Percentiles rank a stretch among this genome's conserved stretches.
Evolutionary conservation across 2,329 filamentous ascomycete species (phyloP).

Genomic region (Trichoderma breve): DNA sequence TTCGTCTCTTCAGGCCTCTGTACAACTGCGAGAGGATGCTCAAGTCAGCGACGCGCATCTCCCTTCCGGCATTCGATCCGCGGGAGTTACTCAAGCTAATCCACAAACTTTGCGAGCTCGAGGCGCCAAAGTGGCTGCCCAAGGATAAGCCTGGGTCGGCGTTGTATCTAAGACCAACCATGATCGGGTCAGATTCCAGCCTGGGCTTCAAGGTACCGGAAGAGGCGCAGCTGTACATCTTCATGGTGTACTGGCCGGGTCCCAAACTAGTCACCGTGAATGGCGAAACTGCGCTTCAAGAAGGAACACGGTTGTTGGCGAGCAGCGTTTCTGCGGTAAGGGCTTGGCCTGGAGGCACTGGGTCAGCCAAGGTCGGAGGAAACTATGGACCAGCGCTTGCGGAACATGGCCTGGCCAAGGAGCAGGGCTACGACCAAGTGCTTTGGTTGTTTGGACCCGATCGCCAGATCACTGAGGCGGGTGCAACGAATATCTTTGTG

Average conservation of each 20-base stretch:
- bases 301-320: not conserved
- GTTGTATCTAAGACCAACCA: slow-evolving; percentile 80
- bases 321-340: not conserved
- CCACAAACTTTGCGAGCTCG: slow-evolving; percentile 65
- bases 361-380: slow-evolving; percentile 86
- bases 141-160: slow-evolving; percentile 64
- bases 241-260: not conserved
- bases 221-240: not conserved
- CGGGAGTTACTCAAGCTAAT: slow-evolving; percentile 72
- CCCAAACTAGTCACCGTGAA: not conserved
- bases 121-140: slow-evolving; percentile 78
- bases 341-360: slow-evolving; percentile 91
- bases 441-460: slow-evolving; percentile 84
- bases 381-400: slow-evolving; percentile 74
- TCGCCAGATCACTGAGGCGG: slow-evolving; percentile 81
- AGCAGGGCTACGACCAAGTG: slow-evolving; percentile 62
- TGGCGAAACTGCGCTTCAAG: not conserved
- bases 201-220: not conserved
- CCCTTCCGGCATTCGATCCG: slow-evolving; percentile 70
- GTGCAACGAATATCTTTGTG: slow-evolving; percentile 84
- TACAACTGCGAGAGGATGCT: slow-evolving; percentile 67
- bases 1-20: slow-evolving; percentile 73
- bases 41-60: slow-evolving; percentile 62
- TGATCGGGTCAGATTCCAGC: slow-evolving; percentile 65
- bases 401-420: not conserved